Conservation (phyloP, 257 asterid species). For the Craterostigma plantagineum region DNA sequence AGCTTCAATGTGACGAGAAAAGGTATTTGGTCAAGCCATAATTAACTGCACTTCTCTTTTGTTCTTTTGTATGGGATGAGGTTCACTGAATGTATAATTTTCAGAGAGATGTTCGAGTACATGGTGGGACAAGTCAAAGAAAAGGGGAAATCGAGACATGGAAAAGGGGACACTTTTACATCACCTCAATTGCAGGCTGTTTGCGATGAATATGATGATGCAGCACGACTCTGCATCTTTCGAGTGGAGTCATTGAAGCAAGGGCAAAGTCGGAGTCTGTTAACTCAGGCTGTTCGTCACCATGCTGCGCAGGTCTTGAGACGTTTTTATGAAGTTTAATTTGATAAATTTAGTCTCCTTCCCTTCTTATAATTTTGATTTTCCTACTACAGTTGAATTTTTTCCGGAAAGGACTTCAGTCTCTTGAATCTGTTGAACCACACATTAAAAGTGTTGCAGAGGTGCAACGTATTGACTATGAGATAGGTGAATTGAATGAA, state of each 20-base stretch:
- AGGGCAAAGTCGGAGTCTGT: conserved; percentile 78
- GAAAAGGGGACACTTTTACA: conserved; percentile 65
- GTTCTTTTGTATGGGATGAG: neutral
- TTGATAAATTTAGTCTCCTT: conserved; percentile 6
- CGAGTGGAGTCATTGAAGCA: conserved; percentile 92
- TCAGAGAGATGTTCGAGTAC: conserved; percentile 66
- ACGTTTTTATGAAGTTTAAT: conserved; percentile 5
- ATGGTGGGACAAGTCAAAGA: conserved; percentile 53
- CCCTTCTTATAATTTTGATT: neutral
- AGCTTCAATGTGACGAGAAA: conserved; percentile 83
- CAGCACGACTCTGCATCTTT: conserved; percentile 65
- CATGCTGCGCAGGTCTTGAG: conserved; percentile 89
- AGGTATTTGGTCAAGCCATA: conserved; percentile 23
- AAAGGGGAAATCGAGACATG: conserved; percentile 59
- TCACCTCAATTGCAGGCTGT: conserved; percentile 61
- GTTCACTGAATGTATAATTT: neutral
- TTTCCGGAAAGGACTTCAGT: conserved; percentile 72
- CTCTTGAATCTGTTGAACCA: conserved; percentile 79
- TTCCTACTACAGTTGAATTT: conserved; percentile 44
- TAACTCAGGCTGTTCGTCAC: conserved; percentile 95
- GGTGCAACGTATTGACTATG: conserved; percentile 53
- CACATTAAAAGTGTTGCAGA: conserved; percentile 54
- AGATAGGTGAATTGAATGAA: conserved; percentile 37
- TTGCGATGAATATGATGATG: conserved; percentile 76
- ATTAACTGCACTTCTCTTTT: neutral